Base-by-base conservation (phyloP, 208 protist species). In the Naegleria lovaniensis region DNA sequence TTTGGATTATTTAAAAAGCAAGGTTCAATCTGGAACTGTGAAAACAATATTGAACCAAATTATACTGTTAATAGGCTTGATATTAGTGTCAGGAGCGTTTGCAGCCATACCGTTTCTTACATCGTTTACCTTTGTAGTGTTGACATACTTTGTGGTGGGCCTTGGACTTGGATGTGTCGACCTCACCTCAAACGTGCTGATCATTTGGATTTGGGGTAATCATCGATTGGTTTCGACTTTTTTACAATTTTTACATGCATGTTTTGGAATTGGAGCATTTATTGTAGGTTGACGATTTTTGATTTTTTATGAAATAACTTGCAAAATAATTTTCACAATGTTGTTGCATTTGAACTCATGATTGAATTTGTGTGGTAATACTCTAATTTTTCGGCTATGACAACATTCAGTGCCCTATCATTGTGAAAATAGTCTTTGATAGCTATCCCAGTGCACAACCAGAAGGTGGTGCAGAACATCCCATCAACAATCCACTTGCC, bases 141-240 rank as follows among this genome's bases (percentile, higher is more conserved):
- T 38, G 11, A 33, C 40, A 5, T 39, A 88, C 22, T 48, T 58
- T 29, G 13, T 88, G 15, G 36, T 25, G 6, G 85, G 85, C 5
- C 22, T 88, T 38, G 39, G 39, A 16, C 29, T 29, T 19, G 85
- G 85, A n/a, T 39, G 51, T 5, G 41, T 88, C n/a, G 43, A 88
- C 19, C 29, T 51, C 4, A 39, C 40, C 5, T 58, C 25, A 38
- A 88, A 88, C 36, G 43, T 88, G 51, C 11, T 88, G 11, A 13
- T 88, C 19, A 39, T 51, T n/a, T 88, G 43, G 41, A 58, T 88
- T 36, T 88, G 85, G 85, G 85, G 85, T 39, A 39, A 88, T 38
- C 5, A 79, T 79, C 19, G n/a, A 33, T 5, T 22, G 9, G 39
- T 88, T 2, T 15, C 11, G 38, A 15, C 85, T n/a, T 88, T 58